phyloP scores from a whole-genome alignment of 371 early-diverging fungal genomes.

The Rhizopus stolonifer region DNA sequence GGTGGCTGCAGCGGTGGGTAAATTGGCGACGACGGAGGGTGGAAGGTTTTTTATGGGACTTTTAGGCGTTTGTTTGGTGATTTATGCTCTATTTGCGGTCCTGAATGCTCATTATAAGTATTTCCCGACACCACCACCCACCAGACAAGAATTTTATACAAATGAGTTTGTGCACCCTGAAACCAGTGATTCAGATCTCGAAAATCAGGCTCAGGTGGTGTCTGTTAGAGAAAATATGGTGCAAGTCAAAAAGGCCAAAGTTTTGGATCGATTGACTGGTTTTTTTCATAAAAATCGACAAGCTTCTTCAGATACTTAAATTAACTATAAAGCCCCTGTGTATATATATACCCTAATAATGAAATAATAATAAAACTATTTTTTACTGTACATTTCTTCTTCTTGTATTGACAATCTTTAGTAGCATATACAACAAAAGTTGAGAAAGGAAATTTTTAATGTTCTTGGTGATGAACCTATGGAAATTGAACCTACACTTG shows the following conservation, averaged over 20 bases:
- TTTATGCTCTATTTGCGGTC: slow-evolving; percentile 46
- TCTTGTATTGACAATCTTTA: slow-evolving; percentile 3
- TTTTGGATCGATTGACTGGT: too few relatives aligned
- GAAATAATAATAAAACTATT: too few relatives aligned
- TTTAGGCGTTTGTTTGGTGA: slow-evolving; percentile 36
- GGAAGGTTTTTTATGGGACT: slow-evolving; percentile 43
- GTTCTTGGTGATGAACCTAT: slow-evolving; percentile 45
- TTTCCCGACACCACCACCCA: slow-evolving; percentile 50
- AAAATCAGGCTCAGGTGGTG: background rate
- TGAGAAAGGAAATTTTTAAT: slow-evolving; percentile 47
- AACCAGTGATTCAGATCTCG: background rate
- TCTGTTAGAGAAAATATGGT: too few relatives aligned
- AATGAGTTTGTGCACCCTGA: slow-evolving; percentile 16
- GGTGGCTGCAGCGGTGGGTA: slow-evolving; percentile 38
- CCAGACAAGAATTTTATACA: slow-evolving; percentile 27
- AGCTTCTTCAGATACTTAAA: too few relatives aligned
- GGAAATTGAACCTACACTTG: slow-evolving; percentile 45
- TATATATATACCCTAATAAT: too few relatives aligned
- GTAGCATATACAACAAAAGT: slow-evolving; percentile 47
- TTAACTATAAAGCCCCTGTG: too few relatives aligned
- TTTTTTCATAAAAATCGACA: too few relatives aligned
- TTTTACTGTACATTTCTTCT: too few relatives aligned
- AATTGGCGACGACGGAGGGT: slow-evolving; percentile 30
- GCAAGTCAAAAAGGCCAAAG: too few relatives aligned
- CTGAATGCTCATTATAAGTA: slow-evolving; percentile 45